Base-by-base conservation (phyloP, 2,329 filamentous ascomycete genomes). In the Talaromyces sp. region DNA sequence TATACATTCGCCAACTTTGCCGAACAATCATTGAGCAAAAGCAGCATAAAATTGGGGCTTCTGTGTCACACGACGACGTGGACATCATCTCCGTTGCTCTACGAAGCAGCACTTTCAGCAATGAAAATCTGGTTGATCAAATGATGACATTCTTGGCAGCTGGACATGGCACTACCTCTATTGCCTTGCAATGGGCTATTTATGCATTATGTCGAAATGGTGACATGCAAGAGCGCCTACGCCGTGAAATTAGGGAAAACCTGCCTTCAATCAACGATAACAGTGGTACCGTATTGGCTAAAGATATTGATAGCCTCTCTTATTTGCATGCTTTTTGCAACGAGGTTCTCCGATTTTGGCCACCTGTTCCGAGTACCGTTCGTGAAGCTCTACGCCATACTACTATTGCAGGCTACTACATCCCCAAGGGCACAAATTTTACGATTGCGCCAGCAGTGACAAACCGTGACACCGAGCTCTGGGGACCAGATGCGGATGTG, bases 141-240 rank as follows among this genome's bases (percentile, higher is more conserved):
- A 84, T 94, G 71, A 94, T 95, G 90, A 94, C 90, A 0, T 94
- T 95, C 77, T 83, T 95, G 4, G 88, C 88, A 0, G 91, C 91
- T 0, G 88, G 88, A 21, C 90, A 93, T 72, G 89, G 93, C 74
- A 93, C 90, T 0, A 92, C 89, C 0, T 85, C 90, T 1, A 83
- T 86, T 1, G 82, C 89, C 19, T 80, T 94, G 70, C 88, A 86
- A n/a, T 93, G 89, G 89, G 83, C 87, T 3, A 75, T 86, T 8
- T 90, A 91, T 69, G 77, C 88, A 53, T 82, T 94, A n/a, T 84
- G 84, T 66, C 80, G 80, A 21, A 74, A 91, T 65, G 86, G 84
- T 0, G 80, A 85, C 0, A 77, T 89, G 1, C 89, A 94, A 74
- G 73, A 73, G n/a, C 81, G 82, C 2, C 82, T 95, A 3, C 87